Base-by-base conservation (phyloP, 2,329 filamentous ascomycete species). In the Niveomyces coronatus region DNA sequence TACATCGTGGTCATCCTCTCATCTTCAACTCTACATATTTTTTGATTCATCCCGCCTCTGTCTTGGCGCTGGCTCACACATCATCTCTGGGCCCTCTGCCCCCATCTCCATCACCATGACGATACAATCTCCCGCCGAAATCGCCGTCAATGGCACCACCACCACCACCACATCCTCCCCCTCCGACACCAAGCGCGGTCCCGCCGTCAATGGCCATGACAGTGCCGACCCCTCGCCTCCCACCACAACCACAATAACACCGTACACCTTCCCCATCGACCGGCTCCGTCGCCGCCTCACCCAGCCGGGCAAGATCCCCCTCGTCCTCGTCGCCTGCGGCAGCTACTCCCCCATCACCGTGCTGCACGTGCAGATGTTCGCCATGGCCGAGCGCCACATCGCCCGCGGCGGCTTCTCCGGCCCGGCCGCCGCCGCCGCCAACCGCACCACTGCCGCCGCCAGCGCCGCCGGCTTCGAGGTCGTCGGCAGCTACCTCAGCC, bases 361-460 rank as follows among this genome's bases (percentile, higher is more conserved):
- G 51, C 70, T 85, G 19, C 83, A 88, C 55, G 64, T 88, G 44
- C 78, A 82, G 55, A 87, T 88, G 79, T 87, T 88, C 54, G 82
- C 85, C 52, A 83, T 88, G 75, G 82, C 82, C 3, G 76, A 78
- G 50, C 82, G 87, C 60, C 79, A 77, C 55, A 29, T 41, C 26
- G 14, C 18, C 31, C 15, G 27, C 35, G 26, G 19, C 27, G 9
- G 19, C 35, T 17, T 7, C 23, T 23, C 15, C 24, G 28, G 24
- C 24, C 15, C 20, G 20, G 15, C n/a, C 26, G 13, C 22, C 22
- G 8, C 14, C 37, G n/a, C n/a, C n/a, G n/a, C n/a, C n/a, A n/a
- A n/a, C n/a, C n/a, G n/a, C n/a, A n/a, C n/a, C n/a, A n/a, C n/a
- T n/a, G n/a, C n/a, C n/a, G n/a, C n/a, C n/a, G n/a, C 4, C 38